phyloP scores from a whole-genome alignment of 2,329 filamentous ascomycete species.

The Hypoxylon rubiginosum region DNA sequence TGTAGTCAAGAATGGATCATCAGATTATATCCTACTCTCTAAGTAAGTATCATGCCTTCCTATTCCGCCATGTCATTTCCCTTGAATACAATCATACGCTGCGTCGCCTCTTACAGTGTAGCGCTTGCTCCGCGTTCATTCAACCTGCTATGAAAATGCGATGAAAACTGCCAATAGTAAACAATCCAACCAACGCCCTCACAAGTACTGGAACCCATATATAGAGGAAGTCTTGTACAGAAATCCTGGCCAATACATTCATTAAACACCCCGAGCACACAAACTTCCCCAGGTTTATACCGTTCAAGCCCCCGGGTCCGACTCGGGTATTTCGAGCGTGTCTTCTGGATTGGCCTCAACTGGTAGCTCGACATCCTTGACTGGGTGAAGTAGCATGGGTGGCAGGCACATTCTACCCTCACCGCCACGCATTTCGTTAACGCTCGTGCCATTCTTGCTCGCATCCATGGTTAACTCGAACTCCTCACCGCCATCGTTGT shows the following conservation, averaged over 20 bases:
- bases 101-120: slow-evolving; percentile 15
- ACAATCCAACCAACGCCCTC: slow-evolving; percentile 30
- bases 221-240: slow-evolving; percentile 16
- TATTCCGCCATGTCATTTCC: slow-evolving; percentile 9
- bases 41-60: not conserved
- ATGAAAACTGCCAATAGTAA: slow-evolving; percentile 17
- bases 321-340: slow-evolving; percentile 58
- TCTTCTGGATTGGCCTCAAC: slow-evolving; percentile 69
- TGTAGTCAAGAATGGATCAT: slow-evolving; percentile 16
- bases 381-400: slow-evolving; percentile 88
- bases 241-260: slow-evolving; percentile 25
- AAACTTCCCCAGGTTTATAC: not conserved
- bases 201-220: slow-evolving; percentile 29
- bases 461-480: slow-evolving; percentile 73
- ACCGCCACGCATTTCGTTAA: slow-evolving; percentile 71
- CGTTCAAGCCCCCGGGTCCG: slow-evolving; percentile 62
- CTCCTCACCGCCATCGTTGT: slow-evolving; percentile 83
- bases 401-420: slow-evolving; percentile 93
- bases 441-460: slow-evolving; percentile 63
- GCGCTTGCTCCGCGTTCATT: slow-evolving; percentile 28
- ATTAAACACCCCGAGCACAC: slow-evolving; percentile 4
- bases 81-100: slow-evolving; percentile 23
- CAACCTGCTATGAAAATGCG: slow-evolving; percentile 8
- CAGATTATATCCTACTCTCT: slow-evolving; percentile 16
- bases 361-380: slow-evolving; percentile 80